phyloP scores from a whole-genome alignment of 2,329 filamentous ascomycete species.

The Chaetomiaceae sp. region DNA sequence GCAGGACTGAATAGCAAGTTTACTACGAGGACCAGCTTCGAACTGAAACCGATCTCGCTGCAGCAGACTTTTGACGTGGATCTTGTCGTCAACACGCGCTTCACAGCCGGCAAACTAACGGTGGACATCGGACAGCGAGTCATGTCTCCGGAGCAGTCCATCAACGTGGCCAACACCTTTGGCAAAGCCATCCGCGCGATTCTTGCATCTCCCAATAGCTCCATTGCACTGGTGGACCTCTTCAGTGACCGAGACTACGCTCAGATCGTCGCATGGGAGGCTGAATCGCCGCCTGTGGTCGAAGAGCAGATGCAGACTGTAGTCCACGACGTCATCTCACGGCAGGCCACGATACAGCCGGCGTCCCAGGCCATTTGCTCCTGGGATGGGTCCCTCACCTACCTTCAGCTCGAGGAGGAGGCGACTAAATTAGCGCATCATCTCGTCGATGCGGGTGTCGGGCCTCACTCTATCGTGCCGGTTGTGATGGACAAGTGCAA shows the following conservation, averaged over 20 bases:
- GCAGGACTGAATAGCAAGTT: conserved; percentile 35
- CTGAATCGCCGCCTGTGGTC: conserved; percentile 36
- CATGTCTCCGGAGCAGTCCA: conserved; percentile 41
- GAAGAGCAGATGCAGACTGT: conserved; percentile 39
- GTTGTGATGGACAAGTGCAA: conserved; percentile 67
- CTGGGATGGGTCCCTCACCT: conserved; percentile 44
- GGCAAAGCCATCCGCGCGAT: conserved; percentile 51
- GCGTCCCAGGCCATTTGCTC: conserved; percentile 40
- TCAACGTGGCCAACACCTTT: conserved; percentile 49
- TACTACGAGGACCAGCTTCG: conserved; percentile 28
- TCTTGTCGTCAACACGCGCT: conserved; percentile 42
- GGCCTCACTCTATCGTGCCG: conserved; percentile 54
- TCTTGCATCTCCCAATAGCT: conserved; percentile 38
- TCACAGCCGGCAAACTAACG: conserved; percentile 39
- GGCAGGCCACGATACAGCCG: conserved; percentile 37
- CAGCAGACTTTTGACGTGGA: conserved; percentile 46
- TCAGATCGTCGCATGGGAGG: conserved; percentile 51
- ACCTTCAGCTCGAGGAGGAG: conserved; percentile 37
- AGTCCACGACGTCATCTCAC: conserved; percentile 44
- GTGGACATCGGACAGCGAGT: conserved; percentile 43
- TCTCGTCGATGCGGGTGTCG: conserved; percentile 48
- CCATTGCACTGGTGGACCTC: conserved; percentile 45
- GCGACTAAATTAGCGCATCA: conserved; percentile 39
- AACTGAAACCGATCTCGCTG: conserved; percentile 35
- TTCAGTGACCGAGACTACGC: conserved; percentile 53